These are phyloP conservation scores for Termitomyces sp. DNA, from an alignment of 768 basidiomycete genomes.

Conservation along the genomic window DNA sequence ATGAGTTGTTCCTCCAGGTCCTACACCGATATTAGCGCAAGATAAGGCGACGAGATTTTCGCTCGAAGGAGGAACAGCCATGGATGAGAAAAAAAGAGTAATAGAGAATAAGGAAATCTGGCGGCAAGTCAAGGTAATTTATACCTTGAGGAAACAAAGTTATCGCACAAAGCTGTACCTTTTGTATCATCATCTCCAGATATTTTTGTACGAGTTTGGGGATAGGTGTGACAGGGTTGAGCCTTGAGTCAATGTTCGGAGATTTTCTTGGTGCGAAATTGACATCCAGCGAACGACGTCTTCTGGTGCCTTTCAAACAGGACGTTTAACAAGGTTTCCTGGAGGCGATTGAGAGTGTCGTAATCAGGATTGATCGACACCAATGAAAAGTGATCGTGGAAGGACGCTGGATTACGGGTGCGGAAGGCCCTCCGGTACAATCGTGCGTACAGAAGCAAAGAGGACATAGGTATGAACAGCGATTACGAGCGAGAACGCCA, in stretches of 20 bases:
- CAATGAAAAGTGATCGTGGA: slow-evolving; percentile 9
- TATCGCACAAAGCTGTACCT: slow-evolving; percentile 7
- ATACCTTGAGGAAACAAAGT: slow-evolving; percentile 11
- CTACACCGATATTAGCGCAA: slow-evolving; percentile 70
- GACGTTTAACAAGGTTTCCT: slow-evolving; percentile 17
- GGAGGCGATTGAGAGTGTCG: slow-evolving; percentile 11
- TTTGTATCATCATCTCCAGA: slow-evolving; percentile 7
- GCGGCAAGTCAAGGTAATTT: slow-evolving; percentile 9
- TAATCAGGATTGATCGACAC: slow-evolving; percentile 7
- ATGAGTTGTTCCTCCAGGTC: slow-evolving; percentile 74
- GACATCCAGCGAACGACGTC: slow-evolving; percentile 26
- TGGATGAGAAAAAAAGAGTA: slow-evolving; percentile 16
- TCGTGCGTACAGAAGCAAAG: slow-evolving; percentile 20
- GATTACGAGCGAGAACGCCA: slow-evolving; percentile 3
- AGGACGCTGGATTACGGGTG: slow-evolving; percentile 7
- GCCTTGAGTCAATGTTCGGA: slow-evolving; percentile 17
- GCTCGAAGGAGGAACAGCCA: slow-evolving; percentile 28
- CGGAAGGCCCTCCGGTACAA: slow-evolving; percentile 18
- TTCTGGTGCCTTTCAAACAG: slow-evolving; percentile 14
- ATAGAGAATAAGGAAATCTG: background rate
- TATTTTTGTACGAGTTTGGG: slow-evolving; percentile 4
- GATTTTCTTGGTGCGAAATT: slow-evolving; percentile 21
- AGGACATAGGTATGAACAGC: slow-evolving; percentile 1
- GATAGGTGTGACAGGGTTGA: slow-evolving; percentile 15
- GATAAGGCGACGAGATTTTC: slow-evolving; percentile 55